A percentile compares a stretch with the other conserved stretches of the same genome.
phyloP scores from a whole-genome alignment of 2,329 filamentous ascomycete species.

The Coniochaeta prunicola region DNA sequence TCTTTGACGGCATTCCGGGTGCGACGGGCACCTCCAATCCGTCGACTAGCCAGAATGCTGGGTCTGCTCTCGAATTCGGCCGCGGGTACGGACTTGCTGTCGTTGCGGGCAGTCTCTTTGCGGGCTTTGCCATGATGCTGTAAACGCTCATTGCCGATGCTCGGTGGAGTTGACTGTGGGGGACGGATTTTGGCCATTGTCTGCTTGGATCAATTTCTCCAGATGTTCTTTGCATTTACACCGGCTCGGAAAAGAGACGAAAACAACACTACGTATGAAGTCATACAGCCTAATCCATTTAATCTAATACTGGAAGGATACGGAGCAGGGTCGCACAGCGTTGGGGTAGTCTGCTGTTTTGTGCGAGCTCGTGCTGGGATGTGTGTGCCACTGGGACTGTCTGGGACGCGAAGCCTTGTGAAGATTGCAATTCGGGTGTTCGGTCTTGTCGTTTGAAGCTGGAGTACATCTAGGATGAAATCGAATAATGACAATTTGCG shows the following conservation, averaged over 20 bases:
- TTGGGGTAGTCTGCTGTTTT: background rate
- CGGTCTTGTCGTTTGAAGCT: background rate
- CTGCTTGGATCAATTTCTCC: background rate
- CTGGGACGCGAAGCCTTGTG: background rate
- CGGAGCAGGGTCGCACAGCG: background rate
- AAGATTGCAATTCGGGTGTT: background rate
- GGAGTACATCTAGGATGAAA: background rate
- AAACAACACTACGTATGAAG: background rate
- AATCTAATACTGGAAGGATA: background rate
- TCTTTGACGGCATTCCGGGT: slow-evolving; percentile 27
- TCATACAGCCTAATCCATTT: background rate
- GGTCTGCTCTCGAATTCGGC: slow-evolving; percentile 23
- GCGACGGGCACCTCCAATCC: slow-evolving; percentile 4
- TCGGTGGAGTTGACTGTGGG: background rate
- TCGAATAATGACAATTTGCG: background rate
- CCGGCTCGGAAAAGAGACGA: background rate
- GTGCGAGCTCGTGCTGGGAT: background rate
- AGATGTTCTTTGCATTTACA: background rate
- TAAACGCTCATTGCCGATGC: slow-evolving; percentile 19
- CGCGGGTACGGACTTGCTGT: slow-evolving; percentile 15
- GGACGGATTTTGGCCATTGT: background rate
- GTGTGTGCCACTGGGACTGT: background rate
- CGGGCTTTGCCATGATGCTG: slow-evolving; percentile 29
- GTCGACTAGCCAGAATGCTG: slow-evolving; percentile 7
- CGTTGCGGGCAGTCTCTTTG: slow-evolving; percentile 16